Percentiles rank a stretch among this genome's conserved stretches.
phyloP scores from a whole-genome alignment of 768 basidiomycete genomes.

The Lentinula sp. region DNA sequence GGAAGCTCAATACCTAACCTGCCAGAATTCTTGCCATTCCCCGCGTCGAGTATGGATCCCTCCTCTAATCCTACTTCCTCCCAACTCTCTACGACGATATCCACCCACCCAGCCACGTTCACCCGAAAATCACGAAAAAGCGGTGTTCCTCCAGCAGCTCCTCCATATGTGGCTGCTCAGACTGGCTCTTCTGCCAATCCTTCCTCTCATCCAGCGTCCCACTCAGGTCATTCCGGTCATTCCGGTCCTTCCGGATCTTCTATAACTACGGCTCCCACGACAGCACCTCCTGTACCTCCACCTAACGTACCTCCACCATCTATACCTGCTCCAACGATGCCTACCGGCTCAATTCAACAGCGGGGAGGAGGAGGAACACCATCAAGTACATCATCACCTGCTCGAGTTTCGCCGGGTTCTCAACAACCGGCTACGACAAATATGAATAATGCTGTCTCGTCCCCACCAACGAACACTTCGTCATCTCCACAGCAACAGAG shows the following conservation, averaged over 20 bases:
- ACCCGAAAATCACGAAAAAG: background rate
- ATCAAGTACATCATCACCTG: background rate
- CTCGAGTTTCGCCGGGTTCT: background rate
- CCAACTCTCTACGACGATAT: background rate
- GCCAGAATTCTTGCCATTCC: constrained; percentile 30
- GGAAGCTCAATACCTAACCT: constrained; percentile 85
- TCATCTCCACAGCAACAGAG: too few species aligned
- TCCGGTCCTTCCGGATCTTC: constrained; percentile 4
- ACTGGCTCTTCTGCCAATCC: constrained; percentile 3
- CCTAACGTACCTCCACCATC: too few species aligned
- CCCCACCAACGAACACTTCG: background rate
- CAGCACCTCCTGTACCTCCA: background rate
- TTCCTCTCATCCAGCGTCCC: too few species aligned
- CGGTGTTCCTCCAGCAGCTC: background rate
- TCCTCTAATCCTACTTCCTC: background rate
- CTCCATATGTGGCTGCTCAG: constrained; percentile 8
- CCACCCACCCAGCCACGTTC: background rate
- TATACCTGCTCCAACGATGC: too few species aligned
- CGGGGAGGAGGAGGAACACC: too few species aligned
- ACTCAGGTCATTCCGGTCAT: constrained; percentile 14
- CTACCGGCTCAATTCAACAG: background rate
- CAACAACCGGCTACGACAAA: background rate
- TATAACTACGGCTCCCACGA: background rate
- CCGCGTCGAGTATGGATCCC: background rate
- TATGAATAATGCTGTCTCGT: background rate